phyloP scores from a whole-genome alignment of 202 grass and related monocot genomes.

The Brachypodium distachyon region DNA sequence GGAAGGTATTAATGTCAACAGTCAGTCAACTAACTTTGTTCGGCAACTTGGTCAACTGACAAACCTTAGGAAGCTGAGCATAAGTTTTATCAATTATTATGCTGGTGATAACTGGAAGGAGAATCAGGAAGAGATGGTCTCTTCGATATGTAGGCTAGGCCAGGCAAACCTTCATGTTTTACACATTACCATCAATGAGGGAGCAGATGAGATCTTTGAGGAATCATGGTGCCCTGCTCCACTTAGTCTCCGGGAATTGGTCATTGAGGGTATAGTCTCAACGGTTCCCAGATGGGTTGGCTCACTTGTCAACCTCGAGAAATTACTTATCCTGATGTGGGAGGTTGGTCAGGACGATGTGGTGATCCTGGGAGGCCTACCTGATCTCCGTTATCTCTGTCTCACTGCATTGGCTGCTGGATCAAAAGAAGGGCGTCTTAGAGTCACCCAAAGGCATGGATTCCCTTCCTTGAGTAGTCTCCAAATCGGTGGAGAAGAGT shows the following conservation, averaged over 20 bases:
- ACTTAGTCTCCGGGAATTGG: background rate
- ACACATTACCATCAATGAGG: background rate
- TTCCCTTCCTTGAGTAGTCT: background rate
- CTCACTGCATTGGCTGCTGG: background rate
- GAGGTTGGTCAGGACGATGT: background rate
- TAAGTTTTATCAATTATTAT: background rate
- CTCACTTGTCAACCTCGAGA: background rate
- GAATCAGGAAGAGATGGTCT: background rate
- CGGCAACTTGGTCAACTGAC: background rate
- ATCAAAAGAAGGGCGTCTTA: background rate
- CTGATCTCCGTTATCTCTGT: background rate
- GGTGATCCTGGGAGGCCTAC: background rate
- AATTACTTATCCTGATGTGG: background rate
- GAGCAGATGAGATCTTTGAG: background rate
- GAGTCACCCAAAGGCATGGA: background rate
- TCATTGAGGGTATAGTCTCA: background rate
- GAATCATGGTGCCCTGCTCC: background rate
- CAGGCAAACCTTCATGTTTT: background rate
- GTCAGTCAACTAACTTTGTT: background rate
- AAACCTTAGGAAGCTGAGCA: background rate
- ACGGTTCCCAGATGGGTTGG: background rate
- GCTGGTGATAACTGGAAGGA: no score
- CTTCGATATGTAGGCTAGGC: background rate
- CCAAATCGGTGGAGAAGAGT: background rate
- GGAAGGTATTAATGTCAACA: background rate